Conservation (phyloP, 2,329 filamentous ascomycete genomes). For the Sarocladium strictum region DNA sequence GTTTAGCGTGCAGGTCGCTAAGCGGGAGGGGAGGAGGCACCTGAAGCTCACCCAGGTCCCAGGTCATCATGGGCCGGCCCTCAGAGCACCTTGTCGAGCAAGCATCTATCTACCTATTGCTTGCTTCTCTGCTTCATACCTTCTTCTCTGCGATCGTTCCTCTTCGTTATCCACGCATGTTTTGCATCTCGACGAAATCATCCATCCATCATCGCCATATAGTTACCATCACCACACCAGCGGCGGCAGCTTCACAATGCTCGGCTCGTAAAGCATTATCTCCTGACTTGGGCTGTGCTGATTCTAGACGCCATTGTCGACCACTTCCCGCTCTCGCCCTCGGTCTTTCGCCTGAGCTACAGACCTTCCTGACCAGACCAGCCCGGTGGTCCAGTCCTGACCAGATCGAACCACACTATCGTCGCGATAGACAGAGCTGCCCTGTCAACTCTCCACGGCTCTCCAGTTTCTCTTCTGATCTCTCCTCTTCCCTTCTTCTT, state of each 20-base stretch:
- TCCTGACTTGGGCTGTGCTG: constrained; percentile 1
- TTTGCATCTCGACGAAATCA: neutral
- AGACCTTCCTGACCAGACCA: too few species aligned
- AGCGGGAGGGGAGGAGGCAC: neutral
- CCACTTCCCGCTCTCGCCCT: constrained; percentile 1
- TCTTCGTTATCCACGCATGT: too few species aligned
- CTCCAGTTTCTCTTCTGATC: neutral
- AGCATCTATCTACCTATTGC: neutral
- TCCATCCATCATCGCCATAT: neutral
- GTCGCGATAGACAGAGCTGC: too few species aligned
- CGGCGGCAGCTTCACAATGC: neutral
- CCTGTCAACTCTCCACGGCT: too few species aligned
- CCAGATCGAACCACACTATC: too few species aligned
- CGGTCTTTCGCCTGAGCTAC: neutral
- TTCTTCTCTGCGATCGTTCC: neutral
- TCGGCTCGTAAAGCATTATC: neutral
- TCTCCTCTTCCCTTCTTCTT: neutral
- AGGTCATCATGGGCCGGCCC: neutral
- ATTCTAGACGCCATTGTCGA: constrained; percentile 1
- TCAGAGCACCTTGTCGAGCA: neutral
- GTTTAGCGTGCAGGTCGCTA: neutral
- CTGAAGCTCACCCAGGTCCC: constrained; percentile 1
- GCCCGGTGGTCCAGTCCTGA: too few species aligned
- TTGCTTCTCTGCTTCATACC: too few species aligned
- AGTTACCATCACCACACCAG: neutral